These are phyloP conservation scores for Solanum chiquidenum DNA, from an alignment of 257 asterid species.

Conservation along the genomic window DNA sequence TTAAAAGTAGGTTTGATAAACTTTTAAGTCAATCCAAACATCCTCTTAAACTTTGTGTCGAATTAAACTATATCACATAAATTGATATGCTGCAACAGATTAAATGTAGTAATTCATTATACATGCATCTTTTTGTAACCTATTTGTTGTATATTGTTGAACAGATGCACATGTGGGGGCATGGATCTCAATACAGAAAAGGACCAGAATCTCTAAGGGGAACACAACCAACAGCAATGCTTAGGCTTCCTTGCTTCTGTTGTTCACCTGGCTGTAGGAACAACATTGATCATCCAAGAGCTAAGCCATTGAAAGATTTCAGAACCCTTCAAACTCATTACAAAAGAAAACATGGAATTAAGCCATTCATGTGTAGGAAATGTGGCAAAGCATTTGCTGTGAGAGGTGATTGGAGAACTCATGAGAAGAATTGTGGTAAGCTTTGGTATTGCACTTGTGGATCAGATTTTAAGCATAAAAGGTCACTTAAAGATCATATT, in stretches of 20 bases:
- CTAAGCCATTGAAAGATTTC: constrained; percentile 36
- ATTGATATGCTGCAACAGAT: not conserved
- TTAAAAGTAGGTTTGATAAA: too few species aligned
- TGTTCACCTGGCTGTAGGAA: constrained; percentile 39
- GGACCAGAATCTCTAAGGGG: constrained; percentile 44
- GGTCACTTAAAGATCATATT: constrained; percentile 41
- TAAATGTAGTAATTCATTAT: not conserved
- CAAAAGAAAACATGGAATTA: constrained; percentile 37
- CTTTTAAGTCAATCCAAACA: too few species aligned
- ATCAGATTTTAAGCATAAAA: constrained; percentile 39
- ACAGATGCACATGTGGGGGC: constrained; percentile 52
- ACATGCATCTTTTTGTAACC: not conserved
- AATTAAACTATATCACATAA: too few species aligned
- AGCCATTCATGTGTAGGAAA: constrained; percentile 38
- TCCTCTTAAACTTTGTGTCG: too few species aligned
- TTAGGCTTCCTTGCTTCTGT: constrained; percentile 37
- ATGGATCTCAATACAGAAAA: constrained; percentile 40
- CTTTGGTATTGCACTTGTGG: constrained; percentile 47
- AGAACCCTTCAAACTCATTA: constrained; percentile 41
- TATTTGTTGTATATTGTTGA: not conserved
- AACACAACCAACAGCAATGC: constrained; percentile 44
- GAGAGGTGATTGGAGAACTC: constrained; percentile 47
- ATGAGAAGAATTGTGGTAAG: constrained; percentile 41
- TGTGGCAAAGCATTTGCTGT: constrained; percentile 43
- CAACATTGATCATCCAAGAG: constrained; percentile 40